These are phyloP conservation scores for Boletellus deceptivus DNA, from an alignment of 1,284 basidiomycete species.

Conservation along the genomic window DNA sequence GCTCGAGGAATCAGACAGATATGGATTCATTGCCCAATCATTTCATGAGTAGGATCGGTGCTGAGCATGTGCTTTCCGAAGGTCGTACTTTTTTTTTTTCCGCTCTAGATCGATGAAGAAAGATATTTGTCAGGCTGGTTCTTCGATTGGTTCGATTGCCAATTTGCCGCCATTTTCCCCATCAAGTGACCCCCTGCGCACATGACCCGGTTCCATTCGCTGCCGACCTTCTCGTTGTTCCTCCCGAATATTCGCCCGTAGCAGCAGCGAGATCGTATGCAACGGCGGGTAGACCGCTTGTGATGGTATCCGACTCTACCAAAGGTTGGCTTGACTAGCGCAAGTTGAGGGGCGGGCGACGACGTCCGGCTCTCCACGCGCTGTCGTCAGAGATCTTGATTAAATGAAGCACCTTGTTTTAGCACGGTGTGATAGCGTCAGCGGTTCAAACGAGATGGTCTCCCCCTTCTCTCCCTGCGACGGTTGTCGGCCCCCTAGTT, in stretches of 20 bases:
- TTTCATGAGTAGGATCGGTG: conserved; percentile 16
- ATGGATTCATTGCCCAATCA: conserved; percentile 23
- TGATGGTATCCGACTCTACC: background rate
- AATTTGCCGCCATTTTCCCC: conserved; percentile 5
- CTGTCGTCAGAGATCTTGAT: no score
- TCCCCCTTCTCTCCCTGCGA: no score
- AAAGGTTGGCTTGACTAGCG: no score
- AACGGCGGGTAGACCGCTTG: no score
- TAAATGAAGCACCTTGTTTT: background rate
- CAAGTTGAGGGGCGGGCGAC: no score
- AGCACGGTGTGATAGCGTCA: background rate
- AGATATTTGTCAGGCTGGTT: conserved; percentile 4
- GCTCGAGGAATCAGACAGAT: conserved; percentile 14
- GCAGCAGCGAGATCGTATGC: background rate
- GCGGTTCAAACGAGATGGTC: no score
- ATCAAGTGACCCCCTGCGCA: background rate
- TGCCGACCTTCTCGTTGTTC: conserved; percentile 1
- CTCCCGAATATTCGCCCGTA: background rate
- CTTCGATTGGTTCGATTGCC: conserved; percentile 10
- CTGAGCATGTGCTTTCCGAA: conserved; percentile 18
- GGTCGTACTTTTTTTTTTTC: conserved; percentile 6
- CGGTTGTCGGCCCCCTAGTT: no score
- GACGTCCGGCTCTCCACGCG: no score
- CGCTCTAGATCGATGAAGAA: conserved; percentile 7
- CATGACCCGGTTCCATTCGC: conserved; percentile 1